Percentiles rank a stretch among this genome's conserved stretches.
Conservation (phyloP, 1,284 basidiomycete species). For the Apiotrichum siamense region DNA sequence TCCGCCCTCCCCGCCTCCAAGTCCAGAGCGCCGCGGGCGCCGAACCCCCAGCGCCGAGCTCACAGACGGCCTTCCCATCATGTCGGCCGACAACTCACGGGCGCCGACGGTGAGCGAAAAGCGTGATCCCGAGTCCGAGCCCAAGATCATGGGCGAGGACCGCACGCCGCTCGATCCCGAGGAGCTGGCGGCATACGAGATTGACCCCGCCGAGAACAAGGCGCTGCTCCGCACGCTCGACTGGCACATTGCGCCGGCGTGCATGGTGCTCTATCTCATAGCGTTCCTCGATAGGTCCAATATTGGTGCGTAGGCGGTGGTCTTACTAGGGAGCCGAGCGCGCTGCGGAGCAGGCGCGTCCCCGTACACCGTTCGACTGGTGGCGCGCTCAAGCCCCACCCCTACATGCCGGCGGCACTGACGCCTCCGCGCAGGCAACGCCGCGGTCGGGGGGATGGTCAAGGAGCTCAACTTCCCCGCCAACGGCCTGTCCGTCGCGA, state of each 20-base stretch:
- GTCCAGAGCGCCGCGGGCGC: too few species aligned
- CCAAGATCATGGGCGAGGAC: constrained; percentile 5
- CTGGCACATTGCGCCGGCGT: constrained; percentile 8
- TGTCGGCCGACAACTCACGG: too few species aligned
- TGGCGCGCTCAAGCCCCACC: too few species aligned
- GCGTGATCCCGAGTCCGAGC: neutral
- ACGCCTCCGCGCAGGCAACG: constrained; percentile 5
- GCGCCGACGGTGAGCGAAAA: too few species aligned
- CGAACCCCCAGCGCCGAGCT: too few species aligned
- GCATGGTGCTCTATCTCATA: constrained; percentile 3
- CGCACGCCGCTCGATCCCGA: constrained; percentile 1
- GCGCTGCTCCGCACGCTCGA: constrained; percentile 6
- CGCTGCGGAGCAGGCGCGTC: too few species aligned
- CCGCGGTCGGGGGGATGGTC: constrained; percentile 6
- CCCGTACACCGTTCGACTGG: too few species aligned
- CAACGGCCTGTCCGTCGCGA: constrained; percentile 5
- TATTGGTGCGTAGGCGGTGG: constrained; percentile 7
- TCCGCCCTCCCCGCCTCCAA: too few species aligned
- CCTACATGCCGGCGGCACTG: too few species aligned
- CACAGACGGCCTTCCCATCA: too few species aligned
- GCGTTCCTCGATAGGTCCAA: constrained; percentile 3
- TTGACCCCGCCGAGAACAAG: neutral
- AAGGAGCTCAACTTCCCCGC: constrained; percentile 2
- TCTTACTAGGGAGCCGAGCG: too few species aligned
- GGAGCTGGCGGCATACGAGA: neutral